Evolutionary conservation across 2,329 filamentous ascomycete genomes (phyloP).

Genomic region (Epichloe aotearoae): DNA sequence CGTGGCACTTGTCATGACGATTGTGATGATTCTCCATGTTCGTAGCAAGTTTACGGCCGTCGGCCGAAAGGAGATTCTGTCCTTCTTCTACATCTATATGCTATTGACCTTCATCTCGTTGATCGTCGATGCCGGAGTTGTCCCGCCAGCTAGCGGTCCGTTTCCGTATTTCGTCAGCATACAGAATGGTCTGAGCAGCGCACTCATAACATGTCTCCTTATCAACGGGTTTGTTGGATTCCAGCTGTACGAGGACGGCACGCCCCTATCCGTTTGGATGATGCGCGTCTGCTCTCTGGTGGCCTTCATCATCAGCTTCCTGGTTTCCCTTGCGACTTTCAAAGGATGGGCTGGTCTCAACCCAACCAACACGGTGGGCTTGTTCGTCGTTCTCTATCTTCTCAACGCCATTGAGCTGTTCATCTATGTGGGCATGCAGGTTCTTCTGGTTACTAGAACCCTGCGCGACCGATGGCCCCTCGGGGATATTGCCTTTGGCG

Average conservation of each 20-base stretch:
- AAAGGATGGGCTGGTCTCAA: constrained; percentile 78
- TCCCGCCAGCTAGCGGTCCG: constrained; percentile 64
- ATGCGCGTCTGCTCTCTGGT: constrained; percentile 62
- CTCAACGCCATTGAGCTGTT: constrained; percentile 78
- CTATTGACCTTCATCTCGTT: constrained; percentile 79
- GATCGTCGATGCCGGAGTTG: constrained; percentile 82
- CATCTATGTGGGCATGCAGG: constrained; percentile 76
- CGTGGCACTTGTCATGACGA: constrained; percentile 76
- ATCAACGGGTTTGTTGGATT: constrained; percentile 99
- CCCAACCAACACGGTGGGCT: constrained; percentile 72
- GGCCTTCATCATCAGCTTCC: constrained; percentile 78
- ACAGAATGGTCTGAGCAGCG: constrained; percentile 74
- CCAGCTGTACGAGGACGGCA: constrained; percentile 95
- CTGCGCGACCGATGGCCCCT: constrained; percentile 92
- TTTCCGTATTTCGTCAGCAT: constrained; percentile 88
- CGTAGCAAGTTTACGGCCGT: constrained; percentile 97
- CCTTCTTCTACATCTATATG: constrained; percentile 97
- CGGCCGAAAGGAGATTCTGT: constrained; percentile 59
- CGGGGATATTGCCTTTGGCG: constrained; percentile 78
- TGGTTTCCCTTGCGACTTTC: constrained; percentile 84
- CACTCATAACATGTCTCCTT: constrained; percentile 75
- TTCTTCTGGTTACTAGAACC: constrained; percentile 77
- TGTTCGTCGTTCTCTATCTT: constrained; percentile 87
- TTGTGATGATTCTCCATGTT: constrained; percentile 94
- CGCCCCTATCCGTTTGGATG: constrained; percentile 85